Conservation (phyloP, 768 basidiomycete species). For the Termitomyces sp. region DNA sequence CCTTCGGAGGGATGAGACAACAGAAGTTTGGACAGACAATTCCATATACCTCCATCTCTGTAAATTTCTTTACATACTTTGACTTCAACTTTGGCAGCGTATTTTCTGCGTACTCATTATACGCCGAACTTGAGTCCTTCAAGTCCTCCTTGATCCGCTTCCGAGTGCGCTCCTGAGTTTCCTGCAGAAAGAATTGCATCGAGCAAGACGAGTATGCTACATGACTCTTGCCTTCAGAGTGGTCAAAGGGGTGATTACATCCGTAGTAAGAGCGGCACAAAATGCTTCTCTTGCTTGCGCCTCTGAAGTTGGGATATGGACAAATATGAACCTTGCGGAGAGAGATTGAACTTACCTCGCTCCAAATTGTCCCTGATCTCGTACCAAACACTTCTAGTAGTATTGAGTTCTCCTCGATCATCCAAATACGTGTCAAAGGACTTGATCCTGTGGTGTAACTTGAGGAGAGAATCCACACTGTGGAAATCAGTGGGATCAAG, state of each 20-base stretch:
- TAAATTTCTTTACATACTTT: conserved; percentile 77
- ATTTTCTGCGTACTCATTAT: conserved; percentile 77
- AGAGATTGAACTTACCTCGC: conserved; percentile 44
- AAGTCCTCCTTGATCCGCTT: conserved; percentile 90
- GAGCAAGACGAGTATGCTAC: neutral
- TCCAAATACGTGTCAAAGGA: conserved; percentile 68
- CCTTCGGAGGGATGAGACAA: conserved; percentile 33
- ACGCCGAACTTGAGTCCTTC: conserved; percentile 69
- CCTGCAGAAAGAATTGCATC: conserved; percentile 35
- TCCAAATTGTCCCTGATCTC: conserved; percentile 85
- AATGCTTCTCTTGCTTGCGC: conserved; percentile 79
- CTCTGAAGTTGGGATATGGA: conserved; percentile 40
- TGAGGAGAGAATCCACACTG: conserved; percentile 72
- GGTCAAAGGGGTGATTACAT: conserved; percentile 68
- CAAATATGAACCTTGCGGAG: neutral
- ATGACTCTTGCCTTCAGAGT: conserved; percentile 51
- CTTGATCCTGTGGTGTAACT: conserved; percentile 66
- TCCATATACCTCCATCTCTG: conserved; percentile 71
- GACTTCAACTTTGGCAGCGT: conserved; percentile 78
- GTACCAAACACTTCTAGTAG: conserved; percentile 69
- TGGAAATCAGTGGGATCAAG: conserved; percentile 3
- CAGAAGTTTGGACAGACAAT: neutral
- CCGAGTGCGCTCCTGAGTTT: conserved; percentile 87
- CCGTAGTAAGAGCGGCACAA: conserved; percentile 58
- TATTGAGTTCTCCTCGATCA: conserved; percentile 59